Percentiles rank a stretch among this genome's conserved stretches.
phyloP scores from a whole-genome alignment of 2,329 filamentous ascomycete genomes.

The Xylariaceae sp. region DNA sequence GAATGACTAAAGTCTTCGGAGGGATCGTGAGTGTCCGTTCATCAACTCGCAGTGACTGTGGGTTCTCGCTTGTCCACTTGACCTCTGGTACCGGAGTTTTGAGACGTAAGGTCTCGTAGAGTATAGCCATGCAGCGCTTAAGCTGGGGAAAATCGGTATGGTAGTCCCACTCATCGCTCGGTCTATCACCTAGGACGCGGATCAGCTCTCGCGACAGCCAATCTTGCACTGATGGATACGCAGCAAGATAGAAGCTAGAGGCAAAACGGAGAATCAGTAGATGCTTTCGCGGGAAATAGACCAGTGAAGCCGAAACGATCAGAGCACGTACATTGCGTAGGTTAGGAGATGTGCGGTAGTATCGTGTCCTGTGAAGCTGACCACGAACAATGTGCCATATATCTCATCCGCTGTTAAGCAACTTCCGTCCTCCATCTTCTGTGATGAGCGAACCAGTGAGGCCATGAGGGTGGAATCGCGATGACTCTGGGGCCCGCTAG shows the following conservation, averaged over 20 bases:
- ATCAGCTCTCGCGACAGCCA: slow-evolving; percentile 47
- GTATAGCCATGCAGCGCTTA: slow-evolving; percentile 41
- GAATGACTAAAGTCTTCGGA: slow-evolving; percentile 25
- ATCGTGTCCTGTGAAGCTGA: slow-evolving; percentile 55
- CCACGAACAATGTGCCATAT: slow-evolving; percentile 51
- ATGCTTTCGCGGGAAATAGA: too few relatives aligned
- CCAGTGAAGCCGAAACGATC: too few relatives aligned
- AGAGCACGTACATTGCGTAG: slow-evolving; percentile 43
- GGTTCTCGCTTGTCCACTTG: slow-evolving; percentile 24
- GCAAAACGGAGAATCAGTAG: too few relatives aligned
- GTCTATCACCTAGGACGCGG: slow-evolving; percentile 25
- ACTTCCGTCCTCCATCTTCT: slow-evolving; percentile 16
- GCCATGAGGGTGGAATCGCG: slow-evolving; percentile 9
- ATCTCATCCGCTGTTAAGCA: slow-evolving; percentile 47
- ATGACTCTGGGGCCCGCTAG: too few relatives aligned
- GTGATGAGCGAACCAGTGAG: slow-evolving; percentile 13
- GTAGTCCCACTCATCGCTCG: slow-evolving; percentile 39
- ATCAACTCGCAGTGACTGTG: slow-evolving; percentile 19
- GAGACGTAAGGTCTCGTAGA: slow-evolving; percentile 46
- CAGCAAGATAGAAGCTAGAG: slow-evolving; percentile 50
- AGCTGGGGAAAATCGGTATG: slow-evolving; percentile 42
- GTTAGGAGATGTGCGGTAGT: slow-evolving; percentile 50
- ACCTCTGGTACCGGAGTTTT: slow-evolving; percentile 37
- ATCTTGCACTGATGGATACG: slow-evolving; percentile 46
- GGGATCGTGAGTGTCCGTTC: slow-evolving; percentile 24